Base-by-base conservation (phyloP, 768 basidiomycete genomes). In the Phlebiopsis gigantea region DNA sequence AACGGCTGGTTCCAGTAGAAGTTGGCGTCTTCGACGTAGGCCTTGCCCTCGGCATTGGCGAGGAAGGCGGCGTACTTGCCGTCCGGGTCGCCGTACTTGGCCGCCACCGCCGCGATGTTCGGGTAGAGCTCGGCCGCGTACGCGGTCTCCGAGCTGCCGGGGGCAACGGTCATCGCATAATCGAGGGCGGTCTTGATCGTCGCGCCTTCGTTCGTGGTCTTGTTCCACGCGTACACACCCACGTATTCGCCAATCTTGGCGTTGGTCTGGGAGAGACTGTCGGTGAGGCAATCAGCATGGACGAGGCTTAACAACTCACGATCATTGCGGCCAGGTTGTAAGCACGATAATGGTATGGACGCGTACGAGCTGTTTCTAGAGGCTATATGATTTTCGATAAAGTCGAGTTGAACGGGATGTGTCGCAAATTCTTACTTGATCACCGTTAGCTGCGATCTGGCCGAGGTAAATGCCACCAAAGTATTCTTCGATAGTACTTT, bases 281-380 rank as follows among this genome's bases (percentile, higher is more conserved):
- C 25, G 42, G 26, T 42, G 26, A 26, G 41, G 34, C 34, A 15
- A 14, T n/a, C 21, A 22, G 45, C n/a, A n/a, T n/a, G n/a, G n/a
- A n/a, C n/a, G n/a, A n/a, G n/a, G n/a, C n/a, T n/a, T n/a, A n/a
- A n/a, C 19, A 7, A 66, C 79, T 65, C 59, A 85, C 83, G 48
- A 85, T 81, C 79, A 87, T 82, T 7, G 83, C 85, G 1, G 79
- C 81, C 15, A 87, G 73, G 59, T 88, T 88, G 69, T 84, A 87
- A 0, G 79, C 76, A 9, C 82, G 77, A 65, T 87, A 87, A 63
- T 87, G 85, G 66, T 80, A 86, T 15, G 85, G 83, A 10, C 80
- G 73, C 1, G 83, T 83, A 25, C 85, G 79, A 2, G 67, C 73
- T 17, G 81, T 76, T 71, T 87, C 85, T 14, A 83, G 67, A 10